A percentile compares a stretch with the other conserved stretches of the same genome.
Conservation (phyloP, 345 rosid species). For the Heritiera fomes region DNA sequence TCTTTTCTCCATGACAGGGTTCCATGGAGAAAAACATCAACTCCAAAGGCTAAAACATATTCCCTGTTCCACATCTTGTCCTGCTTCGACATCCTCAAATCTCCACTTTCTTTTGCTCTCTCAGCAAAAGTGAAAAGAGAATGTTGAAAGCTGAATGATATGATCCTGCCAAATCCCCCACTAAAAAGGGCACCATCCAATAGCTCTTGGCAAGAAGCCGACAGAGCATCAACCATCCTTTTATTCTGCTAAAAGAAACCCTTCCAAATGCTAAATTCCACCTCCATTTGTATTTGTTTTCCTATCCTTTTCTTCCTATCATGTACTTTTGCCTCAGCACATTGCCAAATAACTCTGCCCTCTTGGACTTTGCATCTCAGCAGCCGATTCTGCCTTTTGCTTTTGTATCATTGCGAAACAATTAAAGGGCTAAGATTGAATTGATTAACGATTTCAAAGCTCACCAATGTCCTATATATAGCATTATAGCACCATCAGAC, state of each 20-base stretch:
- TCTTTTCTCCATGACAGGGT: slow-evolving; percentile 31
- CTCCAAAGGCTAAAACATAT: slow-evolving; percentile 17
- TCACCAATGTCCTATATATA: slow-evolving; percentile 27
- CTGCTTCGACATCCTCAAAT: not conserved
- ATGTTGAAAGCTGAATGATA: slow-evolving; percentile 22
- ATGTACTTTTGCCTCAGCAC: slow-evolving; percentile 25
- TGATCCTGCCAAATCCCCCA: slow-evolving; percentile 23
- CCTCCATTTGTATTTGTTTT: slow-evolving; percentile 19
- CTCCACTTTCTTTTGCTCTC: slow-evolving; percentile 10
- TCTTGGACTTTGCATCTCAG: slow-evolving; percentile 31
- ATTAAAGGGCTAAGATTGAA: not conserved
- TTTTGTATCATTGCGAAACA: slow-evolving; percentile 22
- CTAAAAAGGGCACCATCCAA: slow-evolving; percentile 26
- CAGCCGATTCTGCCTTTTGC: slow-evolving; percentile 27
- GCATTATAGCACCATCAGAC: slow-evolving; percentile 5
- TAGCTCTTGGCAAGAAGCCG: slow-evolving; percentile 22
- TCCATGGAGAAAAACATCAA: slow-evolving; percentile 21
- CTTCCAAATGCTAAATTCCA: slow-evolving; percentile 40
- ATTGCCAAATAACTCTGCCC: slow-evolving; percentile 28
- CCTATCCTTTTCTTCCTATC: slow-evolving; percentile 18
- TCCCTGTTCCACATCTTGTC: slow-evolving; percentile 26
- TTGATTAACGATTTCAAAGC: slow-evolving; percentile 10
- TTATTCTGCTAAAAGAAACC: slow-evolving; percentile 17
- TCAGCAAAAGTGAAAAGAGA: slow-evolving; percentile 24
- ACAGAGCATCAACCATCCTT: slow-evolving; percentile 24